phyloP scores from a whole-genome alignment of 1,284 basidiomycete species.

The Cutaneotrichosporon curvatum region DNA sequence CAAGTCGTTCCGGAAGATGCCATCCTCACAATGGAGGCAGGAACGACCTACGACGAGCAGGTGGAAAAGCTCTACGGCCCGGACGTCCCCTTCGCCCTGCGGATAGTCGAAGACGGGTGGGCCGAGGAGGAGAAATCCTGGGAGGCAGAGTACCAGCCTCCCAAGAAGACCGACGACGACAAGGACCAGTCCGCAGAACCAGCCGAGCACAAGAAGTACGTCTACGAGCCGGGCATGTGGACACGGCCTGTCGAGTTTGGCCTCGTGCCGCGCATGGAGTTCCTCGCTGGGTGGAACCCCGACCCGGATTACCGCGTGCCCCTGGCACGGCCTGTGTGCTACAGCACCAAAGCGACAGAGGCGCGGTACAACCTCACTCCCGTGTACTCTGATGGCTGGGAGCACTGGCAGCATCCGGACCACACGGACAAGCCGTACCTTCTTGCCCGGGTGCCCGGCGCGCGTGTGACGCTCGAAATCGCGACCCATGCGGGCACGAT shows the following conservation, averaged over 20 bases:
- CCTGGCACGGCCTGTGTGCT: conserved; percentile 33
- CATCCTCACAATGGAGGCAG: no score
- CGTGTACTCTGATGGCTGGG: conserved; percentile 30
- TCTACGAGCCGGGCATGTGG: conserved; percentile 30
- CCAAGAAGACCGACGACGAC: neutral
- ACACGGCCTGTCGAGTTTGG: conserved; percentile 31
- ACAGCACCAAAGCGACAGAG: conserved; percentile 27
- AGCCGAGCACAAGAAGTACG: neutral
- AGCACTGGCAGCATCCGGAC: conserved; percentile 40
- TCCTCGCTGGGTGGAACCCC: conserved; percentile 36
- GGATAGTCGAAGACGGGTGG: conserved; percentile 17
- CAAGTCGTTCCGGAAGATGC: neutral
- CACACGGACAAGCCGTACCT: conserved; percentile 42
- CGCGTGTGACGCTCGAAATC: conserved; percentile 33
- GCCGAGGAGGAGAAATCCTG: conserved; percentile 25
- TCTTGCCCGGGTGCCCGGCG: conserved; percentile 29
- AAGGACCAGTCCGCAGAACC: neutral
- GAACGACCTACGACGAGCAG: conserved; percentile 2
- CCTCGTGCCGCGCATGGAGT: conserved; percentile 34
- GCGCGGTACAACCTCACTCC: conserved; percentile 38
- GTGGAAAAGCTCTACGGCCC: neutral
- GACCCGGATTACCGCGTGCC: conserved; percentile 22
- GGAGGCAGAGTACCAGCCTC: neutral
- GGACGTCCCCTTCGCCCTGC: conserved; percentile 1
- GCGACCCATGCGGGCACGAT: conserved; percentile 37